Percentiles rank a stretch among this genome's conserved stretches.
Evolutionary conservation across 352 stramenopile species (phyloP).

Genomic region (Lagenidium sp.): DNA sequence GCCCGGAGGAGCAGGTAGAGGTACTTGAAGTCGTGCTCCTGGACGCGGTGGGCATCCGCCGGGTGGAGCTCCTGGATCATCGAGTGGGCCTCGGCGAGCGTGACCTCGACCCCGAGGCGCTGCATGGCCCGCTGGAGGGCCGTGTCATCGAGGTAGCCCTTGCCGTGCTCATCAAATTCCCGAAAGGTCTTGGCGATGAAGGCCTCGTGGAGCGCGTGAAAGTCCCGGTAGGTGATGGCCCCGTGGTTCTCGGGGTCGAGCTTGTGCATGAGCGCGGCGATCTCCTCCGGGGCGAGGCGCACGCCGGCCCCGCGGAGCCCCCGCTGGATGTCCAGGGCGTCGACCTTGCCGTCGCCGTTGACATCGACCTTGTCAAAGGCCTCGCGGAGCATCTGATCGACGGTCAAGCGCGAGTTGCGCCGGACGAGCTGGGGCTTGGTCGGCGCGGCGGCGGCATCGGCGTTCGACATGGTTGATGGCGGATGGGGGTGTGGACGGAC

Average conservation of each 20-base stretch:
- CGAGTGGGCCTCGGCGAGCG: conserved; percentile 54
- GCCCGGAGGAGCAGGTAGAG: conserved; percentile 72
- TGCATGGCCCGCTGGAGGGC: conserved; percentile 57
- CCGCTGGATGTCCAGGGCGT: conserved; percentile 67
- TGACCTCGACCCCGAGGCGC: conserved; percentile 55
- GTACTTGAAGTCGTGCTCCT: conserved; percentile 77
- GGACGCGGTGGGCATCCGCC: conserved; percentile 48
- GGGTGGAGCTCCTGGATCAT: conserved; percentile 77
- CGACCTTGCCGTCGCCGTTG: conserved; percentile 59
- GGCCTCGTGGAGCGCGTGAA: conserved; percentile 62
- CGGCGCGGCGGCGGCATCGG: background rate
- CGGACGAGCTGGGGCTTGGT: conserved; percentile 37
- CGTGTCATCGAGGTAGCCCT: conserved; percentile 61
- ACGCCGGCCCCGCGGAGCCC: conserved; percentile 53
- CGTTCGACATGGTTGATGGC: background rate
- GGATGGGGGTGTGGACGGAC: background rate
- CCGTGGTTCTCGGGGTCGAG: conserved; percentile 67
- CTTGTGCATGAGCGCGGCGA: conserved; percentile 44
- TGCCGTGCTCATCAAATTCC: conserved; percentile 51
- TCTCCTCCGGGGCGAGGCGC: conserved; percentile 47
- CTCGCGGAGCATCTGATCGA: conserved; percentile 63
- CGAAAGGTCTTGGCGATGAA: conserved; percentile 72
- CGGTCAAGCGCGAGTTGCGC: conserved; percentile 70
- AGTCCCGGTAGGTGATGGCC: conserved; percentile 64
- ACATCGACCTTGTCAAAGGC: conserved; percentile 67